Conservation (phyloP, 2,329 filamentous ascomycete genomes). For the Aspergillus quadricinctus region DNA sequence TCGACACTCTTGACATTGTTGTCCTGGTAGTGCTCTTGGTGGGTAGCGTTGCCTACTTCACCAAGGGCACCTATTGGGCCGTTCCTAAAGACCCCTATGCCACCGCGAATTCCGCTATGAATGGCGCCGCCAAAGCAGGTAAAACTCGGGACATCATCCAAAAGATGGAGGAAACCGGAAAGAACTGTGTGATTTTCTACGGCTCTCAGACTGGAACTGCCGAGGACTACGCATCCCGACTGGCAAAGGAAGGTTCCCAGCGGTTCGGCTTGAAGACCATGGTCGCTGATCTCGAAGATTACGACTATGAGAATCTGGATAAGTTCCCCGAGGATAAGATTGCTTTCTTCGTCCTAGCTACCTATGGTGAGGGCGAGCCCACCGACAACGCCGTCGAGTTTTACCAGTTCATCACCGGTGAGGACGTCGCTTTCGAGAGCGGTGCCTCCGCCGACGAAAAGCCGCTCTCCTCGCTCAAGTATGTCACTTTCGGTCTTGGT, state of each 20-base stretch:
- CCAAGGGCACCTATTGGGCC: conserved; percentile 85
- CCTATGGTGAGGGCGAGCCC: conserved; percentile 96
- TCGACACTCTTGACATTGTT: conserved; percentile 91
- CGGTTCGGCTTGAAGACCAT: conserved; percentile 96
- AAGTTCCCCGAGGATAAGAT: conserved; percentile 83
- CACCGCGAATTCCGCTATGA: conserved; percentile 57
- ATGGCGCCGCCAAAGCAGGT: conserved; percentile 67
- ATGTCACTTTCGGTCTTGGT: conserved; percentile 90
- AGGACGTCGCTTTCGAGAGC: conserved; percentile 77
- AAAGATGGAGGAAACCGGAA: conserved; percentile 91
- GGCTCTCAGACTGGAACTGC: conserved; percentile 97
- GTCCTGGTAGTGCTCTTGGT: conserved; percentile 82
- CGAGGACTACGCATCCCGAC: conserved; percentile 92
- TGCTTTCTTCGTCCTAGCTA: conserved; percentile 91
- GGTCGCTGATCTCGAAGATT: conserved; percentile 96
- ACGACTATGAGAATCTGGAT: conserved; percentile 93
- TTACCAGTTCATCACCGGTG: conserved; percentile 87
- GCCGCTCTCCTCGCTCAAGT: conserved; percentile 78
- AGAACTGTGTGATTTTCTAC: conserved; percentile 98
- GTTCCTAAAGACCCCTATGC: conserved; percentile 86
- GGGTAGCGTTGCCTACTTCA: conserved; percentile 92
- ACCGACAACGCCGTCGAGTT: conserved; percentile 99
- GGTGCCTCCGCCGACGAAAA: conserved; percentile 59
- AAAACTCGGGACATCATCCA: conserved; percentile 90
- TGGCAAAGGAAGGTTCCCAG: conserved; percentile 96